Base-by-base conservation (phyloP, 345 rosid species). In the Salix suchowensis region DNA sequence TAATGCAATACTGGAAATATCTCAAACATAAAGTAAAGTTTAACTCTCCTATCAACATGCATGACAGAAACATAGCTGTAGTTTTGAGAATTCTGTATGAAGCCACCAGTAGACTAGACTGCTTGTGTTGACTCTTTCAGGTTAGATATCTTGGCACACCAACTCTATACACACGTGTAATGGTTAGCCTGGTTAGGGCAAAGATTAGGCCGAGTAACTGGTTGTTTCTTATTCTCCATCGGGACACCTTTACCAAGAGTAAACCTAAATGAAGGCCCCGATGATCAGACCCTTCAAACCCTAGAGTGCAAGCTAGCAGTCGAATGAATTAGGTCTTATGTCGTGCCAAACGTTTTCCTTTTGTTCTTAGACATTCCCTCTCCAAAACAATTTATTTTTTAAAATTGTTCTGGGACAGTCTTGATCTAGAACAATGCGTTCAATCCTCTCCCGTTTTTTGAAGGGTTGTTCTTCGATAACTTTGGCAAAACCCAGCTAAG, bases 71-170 rank as follows among this genome's bases (percentile, higher is more conserved):
- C 2, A 50, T 21, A 11, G 5, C 46, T 7, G 26, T 24, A 52
- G 58, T 40, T 54, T 66, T 75, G 74, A 73, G 76, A 24, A 54
- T 78, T 58, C 78, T 48, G 15, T 0, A 21, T 39, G 18, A 16
- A 84, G 85, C 81, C 83, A 77, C 83, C 85, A 67, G n/a, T 75
- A 10, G 84, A 82, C 78, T 68, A 68, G 6, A 50, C 16, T n/a
- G 16, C 1, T 65, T 28, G 7, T 40, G 74, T 30, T 54, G 14
- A 34, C 54, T 23, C 37, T 24, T 54, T 0, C 37, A 23, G 21
- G 37, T 60, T 71, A 7, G 65, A 73, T 44, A 40, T 7, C 61
- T 50, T 6, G 23, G 13, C 81, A 81, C 81, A 71, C 30, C 39
- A 78, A 12, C 46, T 67, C n/a, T 21, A 64, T 50, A 36, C 65